Evolutionary conservation across 2,329 filamentous ascomycete species (phyloP), one percentile per base, ranked within the genome.

Genomic region (Dactylonectria macrodidyma): DNA sequence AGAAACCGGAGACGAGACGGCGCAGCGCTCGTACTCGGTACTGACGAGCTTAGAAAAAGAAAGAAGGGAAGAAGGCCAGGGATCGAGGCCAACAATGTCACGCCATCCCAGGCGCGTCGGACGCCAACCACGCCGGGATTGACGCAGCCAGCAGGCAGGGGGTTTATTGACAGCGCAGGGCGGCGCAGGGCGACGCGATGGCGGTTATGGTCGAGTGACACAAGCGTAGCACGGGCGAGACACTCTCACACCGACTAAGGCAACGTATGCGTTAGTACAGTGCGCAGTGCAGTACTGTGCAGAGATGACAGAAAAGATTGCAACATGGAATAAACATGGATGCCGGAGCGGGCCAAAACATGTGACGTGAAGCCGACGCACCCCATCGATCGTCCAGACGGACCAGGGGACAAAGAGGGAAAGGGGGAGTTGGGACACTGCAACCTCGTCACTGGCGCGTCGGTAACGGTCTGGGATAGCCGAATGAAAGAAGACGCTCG

Each of bases 291-390:
- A 8, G 3, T n/a, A 44, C 41, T n/a, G 16, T 44, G 41, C 10
- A 54, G 36, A 52, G 50, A 34, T 33, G 26, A 3, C 26, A n/a
- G 7, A n/a, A 19, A 22, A 36, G 30, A 11, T 6, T 36, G 19
- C 10, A 24, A 22, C 12, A 19, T 19, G 19, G 19, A 36, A 22
- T 11, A 54, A 54, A 22, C 51, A 54, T 54, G 38, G 36, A 33
- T 34, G 56, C 50, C 34, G 24, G 26, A 46, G 57, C 41, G 50
- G 51, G 62, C 48, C 19, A 38, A 52, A 52, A 46, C 67, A 75
- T 75, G 71, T 75, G 72, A 75, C 72, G 58, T 54, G 48, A 34
- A n/a, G 22, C 56, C 55, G 66, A 67, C 69, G 65, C 67, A 66
- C 69, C 69, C 63, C 71, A 70, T 70, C 44, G 19, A 70, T 70